Conservation (phyloP, 306 rosid species). For the Myrica gale region DNA sequence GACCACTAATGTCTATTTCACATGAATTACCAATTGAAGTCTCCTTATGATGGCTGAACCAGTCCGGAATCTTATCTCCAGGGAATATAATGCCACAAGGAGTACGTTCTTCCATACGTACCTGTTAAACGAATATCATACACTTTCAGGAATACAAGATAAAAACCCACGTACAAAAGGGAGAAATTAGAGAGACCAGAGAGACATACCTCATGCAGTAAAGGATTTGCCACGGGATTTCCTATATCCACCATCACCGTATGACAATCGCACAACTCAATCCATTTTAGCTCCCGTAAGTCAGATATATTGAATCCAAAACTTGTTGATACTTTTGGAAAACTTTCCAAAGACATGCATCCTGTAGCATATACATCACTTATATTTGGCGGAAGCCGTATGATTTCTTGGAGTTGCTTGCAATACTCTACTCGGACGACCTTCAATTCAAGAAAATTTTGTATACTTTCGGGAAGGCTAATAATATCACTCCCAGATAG, state of each 20-base stretch:
- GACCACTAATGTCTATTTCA: background rate
- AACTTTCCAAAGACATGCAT: conserved; percentile 18
- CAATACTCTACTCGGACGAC: background rate
- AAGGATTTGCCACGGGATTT: too few species aligned
- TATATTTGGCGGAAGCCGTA: conserved; percentile 1
- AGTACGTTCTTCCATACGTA: background rate
- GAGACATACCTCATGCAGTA: too few species aligned
- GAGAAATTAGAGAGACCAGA: too few species aligned
- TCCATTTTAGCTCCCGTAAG: conserved; percentile 10
- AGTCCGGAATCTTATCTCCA: conserved; percentile 25
- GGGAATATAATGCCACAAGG: background rate
- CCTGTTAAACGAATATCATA: background rate
- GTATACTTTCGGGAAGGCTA: too few species aligned
- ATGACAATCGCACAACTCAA: too few species aligned
- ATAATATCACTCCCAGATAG: too few species aligned
- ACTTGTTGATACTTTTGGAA: background rate
- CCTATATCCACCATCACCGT: too few species aligned
- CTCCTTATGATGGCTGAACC: conserved; percentile 9
- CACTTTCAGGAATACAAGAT: too few species aligned
- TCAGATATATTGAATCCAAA: conserved; percentile 4
- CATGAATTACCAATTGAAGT: background rate
- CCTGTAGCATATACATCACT: background rate
- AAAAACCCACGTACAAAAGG: too few species aligned
- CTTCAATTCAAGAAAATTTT: background rate
- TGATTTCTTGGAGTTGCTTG: background rate